A percentile compares a stretch with the other conserved stretches of the same genome.
These are phyloP conservation scores for Pseudofabraea citricarpa DNA, from an alignment of 2,329 filamentous ascomycete species.

Conservation along the genomic window DNA sequence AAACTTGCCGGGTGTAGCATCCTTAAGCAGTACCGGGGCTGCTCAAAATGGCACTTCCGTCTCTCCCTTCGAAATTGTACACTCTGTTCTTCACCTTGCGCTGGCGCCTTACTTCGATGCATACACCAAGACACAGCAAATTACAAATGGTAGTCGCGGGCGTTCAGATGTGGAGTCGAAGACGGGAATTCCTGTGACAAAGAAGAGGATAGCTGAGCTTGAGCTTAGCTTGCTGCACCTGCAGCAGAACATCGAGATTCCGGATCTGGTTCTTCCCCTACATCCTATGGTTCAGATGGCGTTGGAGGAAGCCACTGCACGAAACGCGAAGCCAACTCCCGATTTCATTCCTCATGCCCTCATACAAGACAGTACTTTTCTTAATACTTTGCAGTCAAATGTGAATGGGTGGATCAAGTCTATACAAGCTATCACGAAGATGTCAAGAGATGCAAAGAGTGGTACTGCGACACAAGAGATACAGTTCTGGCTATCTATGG, in stretches of 20 bases:
- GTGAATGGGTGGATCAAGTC: slow-evolving; percentile 99
- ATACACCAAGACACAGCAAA: slow-evolving; percentile 78
- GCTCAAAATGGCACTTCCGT: slow-evolving; percentile 67
- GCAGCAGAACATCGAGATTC: slow-evolving; percentile 97
- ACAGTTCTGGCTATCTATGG: slow-evolving; percentile 98
- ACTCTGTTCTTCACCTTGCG: slow-evolving; percentile 86
- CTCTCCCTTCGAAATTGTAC: slow-evolving; percentile 87
- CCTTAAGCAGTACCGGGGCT: slow-evolving; percentile 55
- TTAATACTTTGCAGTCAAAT: slow-evolving; percentile 88
- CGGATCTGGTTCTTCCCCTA: slow-evolving; percentile 80
- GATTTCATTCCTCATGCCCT: slow-evolving; percentile 72
- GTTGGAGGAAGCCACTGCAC: slow-evolving; percentile 69
- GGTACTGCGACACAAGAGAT: slow-evolving; percentile 93
- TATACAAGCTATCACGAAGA: slow-evolving; percentile 92
- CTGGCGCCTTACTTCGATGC: slow-evolving; percentile 97
- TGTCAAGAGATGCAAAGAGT: slow-evolving; percentile 74
- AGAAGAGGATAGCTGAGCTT: slow-evolving; percentile 93
- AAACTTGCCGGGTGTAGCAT: slow-evolving; percentile 80
- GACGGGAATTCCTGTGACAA: slow-evolving; percentile 93
- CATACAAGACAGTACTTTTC: slow-evolving; percentile 84
- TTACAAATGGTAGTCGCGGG: slow-evolving; percentile 59
- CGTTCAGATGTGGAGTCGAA: slow-evolving; percentile 84
- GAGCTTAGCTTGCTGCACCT: slow-evolving; percentile 86
- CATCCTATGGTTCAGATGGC: slow-evolving; percentile 85
- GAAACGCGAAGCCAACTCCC: slow-evolving; percentile 64